Base-by-base conservation (phyloP, 352 stramenopile species). In the Pythium guiyangense region DNA sequence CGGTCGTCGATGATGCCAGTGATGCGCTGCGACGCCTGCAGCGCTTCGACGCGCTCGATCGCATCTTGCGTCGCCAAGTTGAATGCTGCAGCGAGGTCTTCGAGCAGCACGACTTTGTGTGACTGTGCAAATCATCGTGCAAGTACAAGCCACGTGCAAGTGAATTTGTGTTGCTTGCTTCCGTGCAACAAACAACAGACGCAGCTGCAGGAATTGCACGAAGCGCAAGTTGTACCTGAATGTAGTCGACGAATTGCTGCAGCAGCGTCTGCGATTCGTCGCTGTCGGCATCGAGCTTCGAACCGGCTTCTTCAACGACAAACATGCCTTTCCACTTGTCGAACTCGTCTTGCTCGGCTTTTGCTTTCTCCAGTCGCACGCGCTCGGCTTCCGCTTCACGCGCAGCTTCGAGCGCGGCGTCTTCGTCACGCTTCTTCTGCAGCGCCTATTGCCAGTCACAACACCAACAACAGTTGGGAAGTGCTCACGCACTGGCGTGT, bases 291-390 rank as follows among this genome's bases (percentile, higher is more conserved):
- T 67, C 58, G 6, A 74, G 27, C 53, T 85, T 86, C 0, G 74
- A 66, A 29, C 82, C 79, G 49, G 84, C 56, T 31, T 88, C 79
- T 45, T 89, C 79, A 40, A 92, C 71, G 17, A 77, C 69, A 52
- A 92, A 89, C 69, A 86, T 79, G 46, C 75, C 65, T 51, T 90
- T 90, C 82, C 80, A 92, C 50, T 86, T 67, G 50, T 88, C 77
- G 49, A 88, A 90, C 56, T 92, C 77, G 31, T 85, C 71, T 48
- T 88, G 77, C 39, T 87, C 82, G 31, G 85, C 70, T n/a, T 73
- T 71, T 34, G 67, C 77, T 49, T 82, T 81, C 35, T 79, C 77
- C 52, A 83, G 73, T 25, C 70, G 60, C 31, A 74, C 31, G 6
- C 67, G 71, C 6, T 64, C 74, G 50, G 73, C 73, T 50, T 72